Evolutionary conservation across 768 basidiomycete genomes (phyloP), one percentile per base, ranked within the genome.

Genomic region (Amanita subjunquillea): DNA sequence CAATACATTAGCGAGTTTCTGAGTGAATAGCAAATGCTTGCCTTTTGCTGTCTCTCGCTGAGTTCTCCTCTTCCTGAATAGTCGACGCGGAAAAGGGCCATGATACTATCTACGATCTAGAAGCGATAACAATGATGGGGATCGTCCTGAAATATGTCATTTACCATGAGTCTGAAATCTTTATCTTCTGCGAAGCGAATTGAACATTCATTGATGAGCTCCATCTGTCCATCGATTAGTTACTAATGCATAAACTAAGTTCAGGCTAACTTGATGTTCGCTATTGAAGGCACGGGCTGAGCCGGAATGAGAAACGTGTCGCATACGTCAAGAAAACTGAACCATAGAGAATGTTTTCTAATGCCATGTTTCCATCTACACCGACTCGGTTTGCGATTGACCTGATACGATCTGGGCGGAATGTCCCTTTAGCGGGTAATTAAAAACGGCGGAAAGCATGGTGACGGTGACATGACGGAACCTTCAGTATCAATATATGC

Each of bases 41-140:
- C 87, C 72, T 92, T 92, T 64, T 97, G 94, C 63, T 94, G 93
- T 48, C 93, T 76, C 70, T 94, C 92, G 58, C 91, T 93, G 38
- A 96, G 69, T 65, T 96, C 95, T 29, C 94, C 95, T 72, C 94
- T 74, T 20, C 94, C 94, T 3, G 89, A 90, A 65, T 74, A 98
- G 67, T 98, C 94, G 41, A 92, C 89, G 17, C 92, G 82, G 66
- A 98, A 98, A 5, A 95, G 76, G 27, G 94, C 95, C 91, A 98
- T 95, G 55, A 97, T 94, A 59, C 90, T 93, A 64, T 97, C 95
- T 34, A 97, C 79, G 54, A 97, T 92, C 86, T 95, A 61, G 4
- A 52, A 42, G 39, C 32, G 34, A 25, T 53, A 22, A 29, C 36
- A 67, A 39, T 63, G 48, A 46, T 34, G 40, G 12, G 8, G 34